Evolutionary conservation across 2,329 filamentous ascomycete species (phyloP).

Genomic region (Colletotrichum sp.): DNA sequence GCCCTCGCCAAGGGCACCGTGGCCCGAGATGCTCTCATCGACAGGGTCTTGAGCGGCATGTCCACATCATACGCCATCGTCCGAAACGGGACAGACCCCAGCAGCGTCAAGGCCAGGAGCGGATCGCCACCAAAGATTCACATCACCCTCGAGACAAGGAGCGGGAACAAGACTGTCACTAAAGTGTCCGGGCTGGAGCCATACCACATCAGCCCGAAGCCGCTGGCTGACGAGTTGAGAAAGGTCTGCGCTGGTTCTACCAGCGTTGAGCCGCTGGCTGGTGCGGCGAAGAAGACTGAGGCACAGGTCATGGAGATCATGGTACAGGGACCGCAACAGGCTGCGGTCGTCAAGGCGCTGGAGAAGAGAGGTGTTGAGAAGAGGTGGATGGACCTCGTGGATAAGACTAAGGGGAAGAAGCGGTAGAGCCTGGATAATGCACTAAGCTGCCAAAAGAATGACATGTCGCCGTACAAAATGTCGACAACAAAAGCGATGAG

Average conservation of each 20-base stretch:
- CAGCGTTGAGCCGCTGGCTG: not conserved
- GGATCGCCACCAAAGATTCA: not conserved
- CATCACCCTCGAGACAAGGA: not conserved
- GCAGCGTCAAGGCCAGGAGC: not conserved
- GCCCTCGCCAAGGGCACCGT: not conserved
- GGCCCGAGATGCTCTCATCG: not conserved
- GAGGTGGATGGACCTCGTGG: not conserved
- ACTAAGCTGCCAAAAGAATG: fast-evolving
- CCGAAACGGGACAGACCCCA: not conserved
- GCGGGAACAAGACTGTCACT: not conserved
- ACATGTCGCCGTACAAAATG: no score
- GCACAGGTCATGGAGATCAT: not conserved
- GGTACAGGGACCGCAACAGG: not conserved
- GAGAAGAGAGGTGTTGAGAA: not conserved
- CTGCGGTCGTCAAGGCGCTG: not conserved
- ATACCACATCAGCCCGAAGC: not conserved
- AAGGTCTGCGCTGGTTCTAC: not conserved
- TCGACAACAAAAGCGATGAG: no score
- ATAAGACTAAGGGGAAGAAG: not conserved
- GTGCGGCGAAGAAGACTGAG: not conserved
- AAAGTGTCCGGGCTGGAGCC: not conserved
- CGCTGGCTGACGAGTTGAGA: not conserved
- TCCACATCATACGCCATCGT: not conserved
- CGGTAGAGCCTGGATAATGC: not conserved
- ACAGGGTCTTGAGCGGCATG: not conserved